Evolutionary conservation across 2,329 filamentous ascomycete species (phyloP).

Genomic region (Xylariales sp.): DNA sequence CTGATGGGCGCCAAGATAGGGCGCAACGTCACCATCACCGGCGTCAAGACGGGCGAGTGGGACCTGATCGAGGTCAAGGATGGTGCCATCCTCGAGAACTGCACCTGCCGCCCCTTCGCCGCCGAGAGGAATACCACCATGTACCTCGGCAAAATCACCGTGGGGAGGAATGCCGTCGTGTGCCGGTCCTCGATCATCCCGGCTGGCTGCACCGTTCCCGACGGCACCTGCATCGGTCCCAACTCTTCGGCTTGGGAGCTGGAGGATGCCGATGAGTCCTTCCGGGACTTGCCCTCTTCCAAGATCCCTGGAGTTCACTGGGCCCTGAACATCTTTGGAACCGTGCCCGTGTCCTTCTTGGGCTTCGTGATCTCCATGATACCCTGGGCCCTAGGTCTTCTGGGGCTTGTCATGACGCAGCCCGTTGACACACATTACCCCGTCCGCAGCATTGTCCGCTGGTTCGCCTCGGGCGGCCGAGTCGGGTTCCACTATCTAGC

Average conservation of each 20-base stretch:
- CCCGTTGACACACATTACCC: constrained; percentile 27
- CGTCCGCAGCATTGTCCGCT: constrained; percentile 37
- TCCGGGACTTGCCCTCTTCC: constrained; percentile 36
- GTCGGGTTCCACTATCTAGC: constrained; percentile 48
- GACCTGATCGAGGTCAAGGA: constrained; percentile 52
- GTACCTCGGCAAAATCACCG: constrained; percentile 47
- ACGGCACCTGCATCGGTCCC: constrained; percentile 47
- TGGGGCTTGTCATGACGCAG: constrained; percentile 39
- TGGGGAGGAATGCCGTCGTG: constrained; percentile 42
- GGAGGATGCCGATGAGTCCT: constrained; percentile 39
- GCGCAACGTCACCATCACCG: constrained; percentile 41
- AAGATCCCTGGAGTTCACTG: constrained; percentile 39
- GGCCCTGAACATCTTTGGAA: constrained; percentile 35
- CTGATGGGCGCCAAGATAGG: constrained; percentile 51
- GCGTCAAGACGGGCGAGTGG: constrained; percentile 46
- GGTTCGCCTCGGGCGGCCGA: constrained; percentile 42
- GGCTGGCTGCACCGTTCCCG: constrained; percentile 42
- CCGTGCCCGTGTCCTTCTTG: constrained; percentile 34
- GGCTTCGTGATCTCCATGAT: constrained; percentile 36
- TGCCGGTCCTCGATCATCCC: constrained; percentile 46
- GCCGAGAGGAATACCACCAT: constrained; percentile 54
- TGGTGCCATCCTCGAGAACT: constrained; percentile 40
- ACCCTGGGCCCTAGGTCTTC: constrained; percentile 39
- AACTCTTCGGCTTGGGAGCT: constrained; percentile 56
- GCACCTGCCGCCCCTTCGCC: constrained; percentile 47